phyloP scores from a whole-genome alignment of 2,329 filamentous ascomycete species.

The Monosporascus sp. region DNA sequence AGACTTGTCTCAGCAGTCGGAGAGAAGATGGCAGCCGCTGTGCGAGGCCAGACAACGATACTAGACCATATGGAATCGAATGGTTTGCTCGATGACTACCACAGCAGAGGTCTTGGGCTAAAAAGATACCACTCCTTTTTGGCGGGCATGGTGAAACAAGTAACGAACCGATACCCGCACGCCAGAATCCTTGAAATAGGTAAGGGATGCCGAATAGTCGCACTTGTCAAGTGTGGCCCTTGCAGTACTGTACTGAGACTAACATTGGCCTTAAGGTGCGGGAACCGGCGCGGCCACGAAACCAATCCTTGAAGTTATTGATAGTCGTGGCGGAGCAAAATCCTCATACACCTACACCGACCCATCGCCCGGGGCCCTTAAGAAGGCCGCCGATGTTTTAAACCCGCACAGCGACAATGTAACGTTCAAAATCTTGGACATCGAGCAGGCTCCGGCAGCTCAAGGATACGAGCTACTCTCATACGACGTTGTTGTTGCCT shows the following conservation, averaged over 20 bases:
- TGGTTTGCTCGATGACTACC: constrained; percentile 28
- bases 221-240: too few relatives aligned
- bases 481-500: constrained; percentile 26
- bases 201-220: too few relatives aligned
- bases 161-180: constrained; percentile 35
- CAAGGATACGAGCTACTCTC: constrained; percentile 24
- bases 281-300: too few relatives aligned
- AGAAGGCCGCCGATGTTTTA: constrained; percentile 26
- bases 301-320: too few relatives aligned
- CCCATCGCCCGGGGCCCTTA: constrained; percentile 35
- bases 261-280: too few relatives aligned
- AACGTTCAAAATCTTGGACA: constrained; percentile 24
- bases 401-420: constrained; percentile 18
- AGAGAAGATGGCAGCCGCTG: constrained; percentile 27
- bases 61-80: constrained; percentile 32
- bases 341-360: constrained; percentile 41
- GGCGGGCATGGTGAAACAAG: constrained; percentile 23
- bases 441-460: constrained; percentile 16
- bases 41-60: constrained; percentile 28
- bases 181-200: constrained; percentile 29
- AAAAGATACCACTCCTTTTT: constrained; percentile 9
- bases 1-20: too few relatives aligned
- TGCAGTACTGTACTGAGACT: too few relatives aligned
- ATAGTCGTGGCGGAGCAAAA: too few relatives aligned
- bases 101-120: constrained; percentile 21